Evolutionary conservation across 1,139 yeast genomes (phyloP), one percentile per base, ranked within the genome.

Genomic region (Hanseniaspora uvarum): DNA sequence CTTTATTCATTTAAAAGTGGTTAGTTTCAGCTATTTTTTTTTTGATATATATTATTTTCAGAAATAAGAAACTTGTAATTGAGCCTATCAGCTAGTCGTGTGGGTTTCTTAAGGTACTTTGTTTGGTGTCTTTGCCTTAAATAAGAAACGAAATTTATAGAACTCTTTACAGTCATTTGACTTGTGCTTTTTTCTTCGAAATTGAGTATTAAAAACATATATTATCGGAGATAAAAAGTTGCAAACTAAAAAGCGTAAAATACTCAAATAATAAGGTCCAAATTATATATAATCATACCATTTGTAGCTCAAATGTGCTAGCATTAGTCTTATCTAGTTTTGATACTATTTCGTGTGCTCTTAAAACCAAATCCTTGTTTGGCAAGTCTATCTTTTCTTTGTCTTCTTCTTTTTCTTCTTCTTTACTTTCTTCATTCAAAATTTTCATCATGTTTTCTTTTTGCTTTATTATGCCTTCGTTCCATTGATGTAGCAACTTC

Each of bases 401-500:
- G 39, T 55, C 41, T 56, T 56, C 50, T 47, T 58, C 38, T 40
- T 58, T 43, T 39, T 55, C 41, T 56, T 55, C 50, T 47, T 58
- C 53, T 56, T 56, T 53, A 46, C 52, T 52, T 21, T 58, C 58
- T 19, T 58, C 63, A 10, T 57, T 59, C 48, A 61, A 62, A 41
- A 58, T 55, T 26, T 61, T 60, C 26, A 58, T 58, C 57, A 60
- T 60, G 30, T 60, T 61, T 37, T 60, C 62, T 56, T 65, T 66
- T 46, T 64, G 66, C 18, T 62, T 63, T 26, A 58, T 60, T 28
- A 61, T 59, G 31, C 60, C 62, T 10, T 58, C 58, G 50, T 66
- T 64, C 67, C 69, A 67, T 39, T 63, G 60, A 26, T 66, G 61
- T 12, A 68, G 44, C 30, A 59, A 56, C 6, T 58, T 59, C 49